Percentiles rank a stretch among this genome's conserved stretches.
These are phyloP conservation scores for Cladosporium oxysporum DNA, from an alignment of 2,329 filamentous ascomycete genomes.

Conservation along the genomic window DNA sequence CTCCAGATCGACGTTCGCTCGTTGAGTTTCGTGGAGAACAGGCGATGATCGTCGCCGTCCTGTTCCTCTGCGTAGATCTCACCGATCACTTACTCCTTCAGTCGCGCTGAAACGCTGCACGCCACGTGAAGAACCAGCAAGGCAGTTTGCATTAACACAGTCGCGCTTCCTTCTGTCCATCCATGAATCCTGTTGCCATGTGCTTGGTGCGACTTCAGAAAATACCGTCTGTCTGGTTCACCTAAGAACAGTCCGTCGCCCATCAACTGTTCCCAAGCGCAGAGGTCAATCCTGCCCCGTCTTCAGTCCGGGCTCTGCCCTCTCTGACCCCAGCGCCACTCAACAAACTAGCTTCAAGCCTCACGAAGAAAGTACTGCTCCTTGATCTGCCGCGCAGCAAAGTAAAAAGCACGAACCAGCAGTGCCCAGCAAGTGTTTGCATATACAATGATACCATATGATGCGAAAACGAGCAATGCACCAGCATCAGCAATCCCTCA, in stretches of 20 bases:
- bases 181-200: neutral
- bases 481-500: neutral
- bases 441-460: neutral
- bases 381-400: neutral
- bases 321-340: conserved; percentile 16
- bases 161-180: neutral
- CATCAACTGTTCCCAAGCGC: neutral
- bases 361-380: neutral
- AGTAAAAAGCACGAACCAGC: neutral
- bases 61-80: conserved; percentile 7
- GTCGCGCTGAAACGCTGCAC: conserved; percentile 14
- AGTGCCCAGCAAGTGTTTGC: neutral
- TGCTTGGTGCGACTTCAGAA: neutral
- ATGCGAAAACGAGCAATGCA: neutral
- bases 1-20: conserved; percentile 16
- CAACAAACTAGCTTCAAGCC: conserved; percentile 11
- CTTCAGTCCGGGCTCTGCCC: neutral
- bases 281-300: neutral
- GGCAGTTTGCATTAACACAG: neutral
- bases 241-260: neutral
- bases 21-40: conserved; percentile 1
- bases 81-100: conserved; percentile 15
- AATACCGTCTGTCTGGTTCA: conserved; percentile 1
- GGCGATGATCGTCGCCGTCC: neutral
- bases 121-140: conserved; percentile 16